Percentiles rank a stretch among this genome's conserved stretches.
Conservation (phyloP, 2,329 filamentous ascomycete genomes). For the Calonectria montana region DNA sequence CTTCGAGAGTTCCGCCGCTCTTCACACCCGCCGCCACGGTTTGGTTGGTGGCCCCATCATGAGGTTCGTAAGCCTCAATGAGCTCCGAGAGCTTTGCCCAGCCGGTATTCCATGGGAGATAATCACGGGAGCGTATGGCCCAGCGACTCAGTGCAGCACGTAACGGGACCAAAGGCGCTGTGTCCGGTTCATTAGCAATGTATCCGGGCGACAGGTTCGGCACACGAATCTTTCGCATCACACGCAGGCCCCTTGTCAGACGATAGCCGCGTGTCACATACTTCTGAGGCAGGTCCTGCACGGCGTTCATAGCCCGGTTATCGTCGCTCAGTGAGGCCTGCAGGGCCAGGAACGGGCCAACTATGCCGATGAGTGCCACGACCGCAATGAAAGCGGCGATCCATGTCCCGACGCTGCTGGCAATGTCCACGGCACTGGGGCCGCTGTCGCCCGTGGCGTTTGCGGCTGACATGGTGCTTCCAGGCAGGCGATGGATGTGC, state of each 20-base stretch:
- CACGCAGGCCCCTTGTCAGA: conserved; percentile 10
- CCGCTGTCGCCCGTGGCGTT: background rate
- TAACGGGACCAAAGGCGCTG: background rate
- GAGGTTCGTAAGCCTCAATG: conserved; percentile 13
- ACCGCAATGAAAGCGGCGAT: conserved; percentile 17
- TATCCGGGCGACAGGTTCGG: conserved; percentile 18
- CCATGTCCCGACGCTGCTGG: conserved; percentile 25
- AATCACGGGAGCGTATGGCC: background rate
- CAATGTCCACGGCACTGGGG: background rate
- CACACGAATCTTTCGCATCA: conserved; percentile 14
- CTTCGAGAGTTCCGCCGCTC: conserved; percentile 8
- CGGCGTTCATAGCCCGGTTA: conserved; percentile 21
- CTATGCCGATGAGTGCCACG: conserved; percentile 14
- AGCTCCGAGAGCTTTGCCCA: conserved; percentile 24
- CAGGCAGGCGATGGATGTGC: background rate
- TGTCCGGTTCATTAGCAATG: conserved; percentile 23
- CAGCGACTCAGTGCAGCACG: conserved; percentile 12
- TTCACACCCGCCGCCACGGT: conserved; percentile 3
- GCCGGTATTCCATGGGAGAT: conserved; percentile 17
- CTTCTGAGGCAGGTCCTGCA: conserved; percentile 18
- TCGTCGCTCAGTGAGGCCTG: conserved; percentile 22
- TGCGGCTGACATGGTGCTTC: conserved; percentile 2
- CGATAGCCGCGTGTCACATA: conserved; percentile 14
- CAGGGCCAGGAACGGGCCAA: conserved; percentile 19
- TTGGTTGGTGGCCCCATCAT: conserved; percentile 3